These are phyloP conservation scores for Elongisporangium anandrum DNA, from an alignment of 352 stramenopile species.

Conservation along the genomic window DNA sequence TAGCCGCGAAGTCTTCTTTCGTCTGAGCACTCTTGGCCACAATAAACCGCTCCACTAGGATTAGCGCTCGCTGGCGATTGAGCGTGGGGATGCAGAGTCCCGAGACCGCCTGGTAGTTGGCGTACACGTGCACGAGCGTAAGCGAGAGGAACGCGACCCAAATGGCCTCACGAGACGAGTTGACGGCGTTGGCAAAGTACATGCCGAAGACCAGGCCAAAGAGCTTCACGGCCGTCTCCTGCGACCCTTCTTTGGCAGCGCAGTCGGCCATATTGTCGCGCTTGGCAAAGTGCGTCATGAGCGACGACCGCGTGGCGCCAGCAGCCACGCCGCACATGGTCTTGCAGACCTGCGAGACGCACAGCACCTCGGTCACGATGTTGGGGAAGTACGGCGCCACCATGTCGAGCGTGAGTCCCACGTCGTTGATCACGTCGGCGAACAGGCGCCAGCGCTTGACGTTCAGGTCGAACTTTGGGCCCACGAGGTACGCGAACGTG, in stretches of 20 bases:
- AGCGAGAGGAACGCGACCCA: slow-evolving; percentile 92
- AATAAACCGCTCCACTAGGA: slow-evolving; percentile 54
- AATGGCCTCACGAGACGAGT: slow-evolving; percentile 51
- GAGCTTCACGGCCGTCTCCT: slow-evolving; percentile 95
- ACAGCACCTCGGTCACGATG: slow-evolving; percentile 68
- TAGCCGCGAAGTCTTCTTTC: slow-evolving; percentile 19
- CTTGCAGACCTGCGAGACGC: slow-evolving; percentile 90
- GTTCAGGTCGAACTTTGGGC: slow-evolving; percentile 90
- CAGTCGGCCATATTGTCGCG: slow-evolving; percentile 89
- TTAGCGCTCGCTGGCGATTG: slow-evolving; percentile 62
- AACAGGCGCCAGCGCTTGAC: slow-evolving; percentile 96
- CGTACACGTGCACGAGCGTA: slow-evolving; percentile 91
- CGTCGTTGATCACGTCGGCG: slow-evolving; percentile 95
- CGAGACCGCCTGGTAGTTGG: slow-evolving; percentile 92
- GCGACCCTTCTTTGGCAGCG: slow-evolving; percentile 93
- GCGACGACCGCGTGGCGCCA: slow-evolving; percentile 90
- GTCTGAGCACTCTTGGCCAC: slow-evolving; percentile 10
- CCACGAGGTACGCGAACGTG: slow-evolving; percentile 91
- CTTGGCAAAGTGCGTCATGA: slow-evolving; percentile 89
- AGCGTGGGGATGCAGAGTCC: slow-evolving; percentile 87
- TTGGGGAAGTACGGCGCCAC: slow-evolving; percentile 65
- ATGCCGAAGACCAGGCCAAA: slow-evolving; percentile 89
- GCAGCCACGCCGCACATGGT: slow-evolving; percentile 94
- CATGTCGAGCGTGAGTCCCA: slow-evolving; percentile 90
- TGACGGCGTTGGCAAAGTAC: slow-evolving; percentile 77